These are phyloP conservation scores for Ramaria sp. DNA, from an alignment of 768 basidiomycete species.

Conservation along the genomic window DNA sequence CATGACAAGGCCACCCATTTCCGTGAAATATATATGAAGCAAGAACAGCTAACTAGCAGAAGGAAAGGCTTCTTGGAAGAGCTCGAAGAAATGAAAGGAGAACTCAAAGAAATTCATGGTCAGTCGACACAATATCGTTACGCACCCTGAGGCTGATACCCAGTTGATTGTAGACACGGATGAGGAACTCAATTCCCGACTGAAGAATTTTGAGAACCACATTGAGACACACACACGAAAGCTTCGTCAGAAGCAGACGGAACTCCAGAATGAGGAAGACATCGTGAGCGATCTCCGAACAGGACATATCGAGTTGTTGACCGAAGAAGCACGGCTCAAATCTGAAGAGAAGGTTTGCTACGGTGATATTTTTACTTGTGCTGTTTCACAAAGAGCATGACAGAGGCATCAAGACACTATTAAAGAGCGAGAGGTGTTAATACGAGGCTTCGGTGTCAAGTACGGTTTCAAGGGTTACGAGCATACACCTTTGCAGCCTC, in stretches of 20 bases:
- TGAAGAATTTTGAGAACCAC: conserved; percentile 21
- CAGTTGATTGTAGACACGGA: conserved; percentile 47
- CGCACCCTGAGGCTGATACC: neutral
- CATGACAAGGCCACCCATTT: conserved; percentile 79
- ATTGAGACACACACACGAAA: conserved; percentile 9
- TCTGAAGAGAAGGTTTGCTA: conserved; percentile 60
- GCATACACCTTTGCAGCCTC: conserved; percentile 55
- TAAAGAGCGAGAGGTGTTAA: conserved; percentile 56
- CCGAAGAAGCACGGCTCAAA: conserved; percentile 52
- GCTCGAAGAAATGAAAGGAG: conserved; percentile 49
- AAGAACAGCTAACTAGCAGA: conserved; percentile 50
- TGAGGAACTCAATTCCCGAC: conserved; percentile 42
- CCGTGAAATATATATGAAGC: conserved; percentile 68
- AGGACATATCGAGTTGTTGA: conserved; percentile 44
- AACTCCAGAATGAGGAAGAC: conserved; percentile 26
- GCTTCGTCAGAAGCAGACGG: conserved; percentile 34
- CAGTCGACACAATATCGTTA: conserved; percentile 32
- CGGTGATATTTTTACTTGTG: neutral
- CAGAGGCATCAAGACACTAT: conserved; percentile 70
- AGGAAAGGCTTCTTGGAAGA: conserved; percentile 53
- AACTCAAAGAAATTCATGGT: conserved; percentile 46
- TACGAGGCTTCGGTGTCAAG: conserved; percentile 57
- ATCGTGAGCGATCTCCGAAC: conserved; percentile 24
- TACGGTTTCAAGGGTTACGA: conserved; percentile 68
- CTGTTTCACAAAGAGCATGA: neutral